Base-by-base conservation (phyloP, 1,139 yeast species). In the Nakaseomyces kungkrabaensis region DNA sequence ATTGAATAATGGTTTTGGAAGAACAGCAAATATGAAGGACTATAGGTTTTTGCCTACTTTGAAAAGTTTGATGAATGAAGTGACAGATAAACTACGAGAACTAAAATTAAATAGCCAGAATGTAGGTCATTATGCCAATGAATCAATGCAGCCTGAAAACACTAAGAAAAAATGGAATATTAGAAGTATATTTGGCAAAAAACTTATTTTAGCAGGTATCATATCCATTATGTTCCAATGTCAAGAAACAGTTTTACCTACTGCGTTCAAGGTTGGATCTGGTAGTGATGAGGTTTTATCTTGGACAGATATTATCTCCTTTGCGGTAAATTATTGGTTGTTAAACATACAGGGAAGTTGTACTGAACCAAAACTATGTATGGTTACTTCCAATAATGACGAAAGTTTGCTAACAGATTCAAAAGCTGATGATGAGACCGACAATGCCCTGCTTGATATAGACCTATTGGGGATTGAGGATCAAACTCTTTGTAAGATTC, bases 191-290 rank as follows among this genome's bases (percentile, higher is more conserved):
- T 63, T 85, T 65, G 86, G 89, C 3, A 75, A 81, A 50, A 79
- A 81, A 55, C 77, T 85, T 4, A 63, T 86, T 37, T 68, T 85
- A 29, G 82, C 88, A 2, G 95, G 95, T 0, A 66, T 86, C 48
- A 69, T 83, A 46, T 80, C 90, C 1, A 73, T 85, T 25, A 73
- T 83, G 76, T 74, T 77, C 58, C 87, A 85, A 67, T 77, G 85
- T 77, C 90, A 85, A 62, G 92, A 85, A 47, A 52, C 56, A 45
- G 52, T 53, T 37, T 51, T 54, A 6, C 62, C 70, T 79, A 22
- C 92, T 82, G 59, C 61, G 78, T 46, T 88, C 79, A 63, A 74
- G 73, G 31, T 68, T 73, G 41, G 69, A 76, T 5, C 70, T 75
- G 67, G 42, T 11, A 49, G 49, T 10, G 40, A 36, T 22, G 43